Evolutionary conservation across 2,329 filamentous ascomycete genomes (phyloP), one percentile per base, ranked within the genome.

Genomic region (Coniochaeta sp.): DNA sequence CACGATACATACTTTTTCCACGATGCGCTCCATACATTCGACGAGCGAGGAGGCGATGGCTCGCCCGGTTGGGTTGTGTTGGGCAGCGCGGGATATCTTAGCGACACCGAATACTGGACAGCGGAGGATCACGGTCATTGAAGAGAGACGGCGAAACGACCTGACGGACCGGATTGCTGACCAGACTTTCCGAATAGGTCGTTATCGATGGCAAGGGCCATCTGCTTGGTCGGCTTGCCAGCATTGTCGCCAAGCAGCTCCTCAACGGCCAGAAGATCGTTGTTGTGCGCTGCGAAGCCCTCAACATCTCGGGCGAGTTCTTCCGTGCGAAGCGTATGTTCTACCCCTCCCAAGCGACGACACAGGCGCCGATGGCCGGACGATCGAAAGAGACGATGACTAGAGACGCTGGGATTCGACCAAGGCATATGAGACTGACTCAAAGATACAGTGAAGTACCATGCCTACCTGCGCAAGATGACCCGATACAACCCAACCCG

Each of bases 251-350:
- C 79, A 98, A 98, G 90, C 93, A 98, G 86, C 89, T 98, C 76
- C 90, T 98, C 73, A 96, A 89, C 81, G 93, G 93, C 79, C 93
- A 98, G 86, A 98, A 98, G 90, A 96, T 99, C 78, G 93, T 98
- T 75, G 85, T 99, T 73, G 95, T 99, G 79, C 91, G 95, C 86
- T 96, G 90, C 83, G 95, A 99, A 85, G 92, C 91, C 74, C 88
- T 99, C 80, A 99, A 99, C 89, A 99, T 99, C 87, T 99, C 95
- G 72, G 95, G 95, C 84, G 95, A 98, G 86, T 99, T 99, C 91
- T 99, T 99, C 90, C 92, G 95, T 81, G 89, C 93, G 72, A 99
- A 99, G 90, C 90, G 95, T 99, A 96, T 81, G 93, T 96, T 75
- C 67, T 66, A 68, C 65, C 66, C 64, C 66, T 63, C 59, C 54